Conservation (phyloP, 2,329 filamentous ascomycete species). For the Herpotrichia juniperi region DNA sequence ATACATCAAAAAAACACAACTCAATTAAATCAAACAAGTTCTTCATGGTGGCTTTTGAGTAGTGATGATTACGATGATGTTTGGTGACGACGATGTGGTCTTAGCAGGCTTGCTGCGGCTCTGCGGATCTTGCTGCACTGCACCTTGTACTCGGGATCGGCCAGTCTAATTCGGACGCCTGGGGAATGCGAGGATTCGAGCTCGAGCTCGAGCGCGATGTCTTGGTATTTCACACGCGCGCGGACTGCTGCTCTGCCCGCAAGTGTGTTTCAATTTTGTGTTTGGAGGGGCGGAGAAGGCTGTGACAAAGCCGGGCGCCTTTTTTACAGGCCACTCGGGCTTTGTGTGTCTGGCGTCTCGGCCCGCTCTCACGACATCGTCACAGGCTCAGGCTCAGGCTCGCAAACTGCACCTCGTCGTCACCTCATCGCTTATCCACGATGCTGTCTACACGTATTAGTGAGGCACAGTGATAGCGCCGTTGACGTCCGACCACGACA, state of each 20-base stretch:
- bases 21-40: slow-evolving; percentile 2
- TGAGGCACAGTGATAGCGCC: neutral
- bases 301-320: slow-evolving; percentile 4
- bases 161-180: slow-evolving; percentile 1
- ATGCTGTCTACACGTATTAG: neutral
- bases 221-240: neutral
- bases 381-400: neutral
- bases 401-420: neutral
- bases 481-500: neutral
- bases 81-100: neutral
- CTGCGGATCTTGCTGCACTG: slow-evolving; percentile 11
- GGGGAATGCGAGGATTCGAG: slow-evolving; percentile 4
- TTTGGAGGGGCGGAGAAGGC: slow-evolving; percentile 1
- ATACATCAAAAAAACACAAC: slow-evolving; percentile 45
- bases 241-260: slow-evolving; percentile 10
- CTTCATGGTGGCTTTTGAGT: neutral
- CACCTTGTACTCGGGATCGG: slow-evolving; percentile 10
- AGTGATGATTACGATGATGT: neutral
- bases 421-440: neutral
- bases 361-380: neutral
- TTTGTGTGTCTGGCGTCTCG: slow-evolving; percentile 2
- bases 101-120: slow-evolving; percentile 10
- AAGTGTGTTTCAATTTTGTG: slow-evolving; percentile 12
- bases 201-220: neutral
- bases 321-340: neutral